A percentile compares a stretch with the other conserved stretches of the same genome.
Evolutionary conservation across 306 rosid species (phyloP).

Genomic region (Vicia sativa): DNA sequence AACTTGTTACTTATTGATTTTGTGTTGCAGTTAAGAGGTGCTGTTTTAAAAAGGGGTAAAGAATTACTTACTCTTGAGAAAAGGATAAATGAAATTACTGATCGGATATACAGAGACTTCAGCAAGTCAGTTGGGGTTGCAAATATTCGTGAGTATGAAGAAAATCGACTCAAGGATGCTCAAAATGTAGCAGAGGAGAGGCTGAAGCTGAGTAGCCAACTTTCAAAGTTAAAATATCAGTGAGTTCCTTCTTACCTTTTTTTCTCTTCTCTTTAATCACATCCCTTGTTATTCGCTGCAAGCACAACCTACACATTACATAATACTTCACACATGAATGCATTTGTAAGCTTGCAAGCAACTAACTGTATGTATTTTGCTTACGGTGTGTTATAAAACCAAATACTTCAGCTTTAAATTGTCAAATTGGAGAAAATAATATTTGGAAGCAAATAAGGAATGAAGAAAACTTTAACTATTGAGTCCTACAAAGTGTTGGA

Average conservation of each 20-base stretch:
- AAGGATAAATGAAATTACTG: slow-evolving; percentile 89
- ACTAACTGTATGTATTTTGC: slow-evolving; percentile 16
- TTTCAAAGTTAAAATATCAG: slow-evolving; percentile 93
- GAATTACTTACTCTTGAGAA: slow-evolving; percentile 77
- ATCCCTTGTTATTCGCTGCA: slow-evolving; percentile 15
- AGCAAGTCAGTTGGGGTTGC: slow-evolving; percentile 94
- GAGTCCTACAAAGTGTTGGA: slow-evolving; percentile 10
- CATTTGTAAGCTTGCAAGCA: slow-evolving; percentile 16
- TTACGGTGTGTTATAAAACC: slow-evolving; percentile 25
- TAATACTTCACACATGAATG: slow-evolving; percentile 25
- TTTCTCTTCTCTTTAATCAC: neutral
- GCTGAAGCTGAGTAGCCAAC: slow-evolving; percentile 86
- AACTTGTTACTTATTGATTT: slow-evolving; percentile 31
- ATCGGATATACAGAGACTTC: slow-evolving; percentile 78
- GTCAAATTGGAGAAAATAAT: slow-evolving; percentile 21
- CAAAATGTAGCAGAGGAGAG: slow-evolving; percentile 93
- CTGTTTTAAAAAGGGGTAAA: slow-evolving; percentile 65
- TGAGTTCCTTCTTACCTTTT: slow-evolving; percentile 46
- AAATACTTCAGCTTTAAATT: slow-evolving; percentile 3
- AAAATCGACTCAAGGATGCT: slow-evolving; percentile 83
- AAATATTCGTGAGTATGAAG: slow-evolving; percentile 98
- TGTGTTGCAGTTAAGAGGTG: slow-evolving; percentile 59
- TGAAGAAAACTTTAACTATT: neutral
- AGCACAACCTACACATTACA: slow-evolving; percentile 7
- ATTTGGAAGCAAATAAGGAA: slow-evolving; percentile 4